Evolutionary conservation across 202 grass and related monocot genomes (phyloP), one percentile per base, ranked within the genome.

Genomic region (Musa balbisiana): DNA sequence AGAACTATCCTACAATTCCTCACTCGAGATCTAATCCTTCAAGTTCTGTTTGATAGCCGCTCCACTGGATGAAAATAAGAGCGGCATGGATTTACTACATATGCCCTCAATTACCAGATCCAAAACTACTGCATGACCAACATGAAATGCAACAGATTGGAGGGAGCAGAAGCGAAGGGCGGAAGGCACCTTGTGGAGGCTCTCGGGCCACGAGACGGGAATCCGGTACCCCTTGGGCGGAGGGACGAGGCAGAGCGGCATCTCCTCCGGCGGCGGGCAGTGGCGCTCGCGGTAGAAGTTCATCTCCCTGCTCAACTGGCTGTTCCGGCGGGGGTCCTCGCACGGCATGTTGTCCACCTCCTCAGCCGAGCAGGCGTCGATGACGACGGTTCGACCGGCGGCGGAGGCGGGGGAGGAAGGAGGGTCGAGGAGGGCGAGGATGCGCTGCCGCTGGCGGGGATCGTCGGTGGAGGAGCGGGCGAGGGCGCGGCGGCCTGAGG

Each of bases 231-330:
- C 91, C 3, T 70, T 81, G 25, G 88, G 94, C 21, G 94, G 94
- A 1, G 87, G 91, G 19, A 88, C 91, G 75, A 98, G 91, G 85
- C 94, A 98, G 22, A 60, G 49, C 49, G 68, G 79, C 0, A 84
- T 74, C 55, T 94, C 94, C 49, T 80, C 83, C 0, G 81, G 85
- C 53, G 77, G 26, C 8, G 94, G 90, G 68, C 94, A 98, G 68
- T 98, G 94, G 20, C 91, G 83, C 86, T 98, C 94, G 49, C 94
- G 84, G 85, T 98, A 98, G 75, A 86, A 94, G 82, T 98, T 98
- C 94, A 98, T 98, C 55, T 90, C 85, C 71, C 88, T 80, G 85
- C 81, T 98, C 67, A 98, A 85, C 82, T 85, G 94, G 76, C 90
- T 91, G 91, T 88, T 98, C 59, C 86, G 86, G 68, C 77, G 89